Base-by-base conservation (phyloP, 2,329 filamentous ascomycete genomes). In the Botryotinia globosa region DNA sequence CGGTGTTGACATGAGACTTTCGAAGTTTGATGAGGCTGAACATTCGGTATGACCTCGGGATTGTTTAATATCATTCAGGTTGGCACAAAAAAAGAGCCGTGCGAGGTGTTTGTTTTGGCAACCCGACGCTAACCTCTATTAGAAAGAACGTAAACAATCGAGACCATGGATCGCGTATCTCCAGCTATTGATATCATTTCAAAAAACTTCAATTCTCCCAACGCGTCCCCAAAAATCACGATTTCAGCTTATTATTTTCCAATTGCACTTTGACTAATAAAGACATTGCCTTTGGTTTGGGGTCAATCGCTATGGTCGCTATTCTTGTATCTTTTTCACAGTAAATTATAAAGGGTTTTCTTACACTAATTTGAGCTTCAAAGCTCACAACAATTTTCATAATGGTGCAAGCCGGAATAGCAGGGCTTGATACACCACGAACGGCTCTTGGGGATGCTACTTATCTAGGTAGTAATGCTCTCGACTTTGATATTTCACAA, bases 361-460 rank as follows among this genome's bases (percentile, higher is more conserved):
- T 74, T 73, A 71, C 69, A 72, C 58, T 73, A 69, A 66, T 68
- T 68, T 74, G 75, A 75, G 76, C 75, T 74, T 48, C 45, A 72
- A 68, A 62, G 75, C 76, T 76, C 75, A 66, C 48, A 39, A 32
- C 59, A 58, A 72, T 74, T 77, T 76, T 73, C 81, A 84, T 79
- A 77, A 93, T 93, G 91, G 88, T 87, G 73, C 87, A 88, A 76
- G 87, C 88, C 58, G 91, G 90, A 80, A 87, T 85, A 78, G 86
- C 83, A 81, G 87, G 86, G 80, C 87, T 97, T 83, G 92, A 96
- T 83, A 97, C 94, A 78, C 95, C 95, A 79, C 91, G 92, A 81
- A 97, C 94, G 74, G 92, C 94, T 80, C 83, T 90, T 77, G 94
- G 92, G 80, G 94, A 98, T 87, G 90, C 90, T 82, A 97, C 94